Base-by-base conservation (phyloP, 495 filamentous ascomycete species). In the Penicillium alfredii region DNA sequence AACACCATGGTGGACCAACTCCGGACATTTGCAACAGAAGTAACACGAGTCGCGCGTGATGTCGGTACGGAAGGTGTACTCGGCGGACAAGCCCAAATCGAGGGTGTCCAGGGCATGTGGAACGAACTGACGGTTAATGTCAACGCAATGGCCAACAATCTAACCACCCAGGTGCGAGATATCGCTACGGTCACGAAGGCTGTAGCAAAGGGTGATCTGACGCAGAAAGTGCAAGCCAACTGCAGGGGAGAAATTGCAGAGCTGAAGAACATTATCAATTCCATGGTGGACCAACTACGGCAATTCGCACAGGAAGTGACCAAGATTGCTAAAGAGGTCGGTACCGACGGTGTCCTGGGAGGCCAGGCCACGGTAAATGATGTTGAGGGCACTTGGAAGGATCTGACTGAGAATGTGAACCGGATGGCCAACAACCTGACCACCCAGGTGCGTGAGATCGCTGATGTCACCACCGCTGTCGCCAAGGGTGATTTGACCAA, bases 1-100 rank as follows among this genome's bases (percentile, higher is more conserved):
- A 98, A 98, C 51, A 94, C 84, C 59, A 98, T 98, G 92, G 93
- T 99, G 54, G 90, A 94, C 50, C 92, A 99, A 66, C 71, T 99
- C 31, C 81, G 89, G 38, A 94, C 88, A 8, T 99, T 99, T 66
- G 92, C 92, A 27, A 90, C 87, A 10, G 90, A 99, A 69, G 92
- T 99, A 39, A 97, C 88, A 9, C 82, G 87, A 45, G 93, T 99
- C 8, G 89, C 93, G 35, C 78, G 90, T 59, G 93, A 97, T 66
- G 93, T 97, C 58, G 92, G 92, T 33, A 95, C 89, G 15, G 90
- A 97, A 66, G 92, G 92, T 71, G 88, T 95, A 29, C 77, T 99
- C 11, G 92, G 92, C 45, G 92, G 93, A 17, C 92, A 99, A 60
- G 92, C 92, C 44, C 86, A 94, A 53, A 94, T 99, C 30, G 84